Base-by-base conservation (phyloP, 148 eudicot species). In the Gaultheria prostrata region DNA sequence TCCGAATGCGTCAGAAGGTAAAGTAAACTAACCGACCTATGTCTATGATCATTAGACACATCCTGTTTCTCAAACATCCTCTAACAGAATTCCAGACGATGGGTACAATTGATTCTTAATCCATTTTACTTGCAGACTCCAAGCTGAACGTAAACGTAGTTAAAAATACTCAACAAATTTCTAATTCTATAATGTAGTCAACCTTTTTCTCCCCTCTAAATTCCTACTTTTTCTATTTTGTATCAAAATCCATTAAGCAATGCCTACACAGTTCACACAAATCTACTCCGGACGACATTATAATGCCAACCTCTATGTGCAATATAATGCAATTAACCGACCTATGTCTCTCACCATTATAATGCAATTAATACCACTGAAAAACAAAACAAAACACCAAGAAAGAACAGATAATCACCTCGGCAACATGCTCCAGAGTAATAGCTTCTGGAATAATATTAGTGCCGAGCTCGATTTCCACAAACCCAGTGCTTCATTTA, bases 381-480 rank as follows among this genome's bases (percentile, higher is more conserved):
- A 32, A 32, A 30, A 49, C 26, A 32, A 32, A 33, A 54, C 9
- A 17, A 77, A 77, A n/a, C 54, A 26, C 63, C 26, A 51, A 10
- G 43, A 82, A 32, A 1, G 54, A 83, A 76, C 80, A 67, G 79
- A 80, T 18, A 33, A 43, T 81, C 86, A 97, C 98, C 98, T 92
- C 83, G 21, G 93, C 89, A 86, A 97, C 97, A 88, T 97, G 99
- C 81, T 97, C 98, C 61, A 97, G 81, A 2, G 98, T 97, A 30
- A 97, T 57, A 17, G 96, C 95, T 85, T 94, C 95, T 0, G 98
- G 98, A 81, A 93, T 83, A 78, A 97, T 92, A 32, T 93, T 95
- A 11, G 92, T 87, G 87, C 95, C 87, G 35, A 97, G 91, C 86
- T 81, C 88, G 30, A 97, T 89, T 63, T 84, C 78, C 81, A 95